phyloP scores from a whole-genome alignment of 768 basidiomycete species.

The Mycena leptocephala region DNA sequence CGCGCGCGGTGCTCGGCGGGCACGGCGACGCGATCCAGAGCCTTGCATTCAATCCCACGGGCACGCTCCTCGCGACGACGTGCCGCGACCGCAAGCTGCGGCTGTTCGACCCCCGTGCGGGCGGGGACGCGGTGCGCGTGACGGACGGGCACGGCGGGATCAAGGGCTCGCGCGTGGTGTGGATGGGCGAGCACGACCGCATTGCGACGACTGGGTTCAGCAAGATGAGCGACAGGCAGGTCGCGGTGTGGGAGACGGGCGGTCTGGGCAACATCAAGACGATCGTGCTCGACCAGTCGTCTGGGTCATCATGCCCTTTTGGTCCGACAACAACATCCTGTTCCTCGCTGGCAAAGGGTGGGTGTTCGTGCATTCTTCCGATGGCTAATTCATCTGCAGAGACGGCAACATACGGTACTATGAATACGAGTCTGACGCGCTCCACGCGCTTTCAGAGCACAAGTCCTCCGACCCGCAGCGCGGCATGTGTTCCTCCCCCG shows the following conservation, averaged over 20 bases:
- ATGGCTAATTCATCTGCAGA: constrained; percentile 52
- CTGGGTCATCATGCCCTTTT: constrained; percentile 88
- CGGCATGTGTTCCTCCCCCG: constrained; percentile 98
- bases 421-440: constrained; percentile 91
- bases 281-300: not conserved
- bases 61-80: constrained; percentile 89
- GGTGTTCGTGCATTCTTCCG: not conserved
- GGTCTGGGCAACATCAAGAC: constrained; percentile 71
- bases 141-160: constrained; percentile 94
- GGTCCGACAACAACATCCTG: constrained; percentile 93
- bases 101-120: constrained; percentile 91
- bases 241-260: constrained; percentile 91
- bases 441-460: constrained; percentile 86
- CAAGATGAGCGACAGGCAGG: constrained; percentile 96
- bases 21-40: constrained; percentile 94
- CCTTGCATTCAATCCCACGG: constrained; percentile 86
- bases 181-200: constrained; percentile 92
- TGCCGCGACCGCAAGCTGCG: constrained; percentile 94
- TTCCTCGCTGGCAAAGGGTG: constrained; percentile 59
- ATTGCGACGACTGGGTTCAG: constrained; percentile 98
- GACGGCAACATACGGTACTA: constrained; percentile 99
- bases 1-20: constrained; percentile 74
- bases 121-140: constrained; percentile 85
- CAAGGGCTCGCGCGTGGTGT: constrained; percentile 91
- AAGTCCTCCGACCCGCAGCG: constrained; percentile 95